A percentile compares a stretch with the other conserved stretches of the same genome.
Evolutionary conservation across 371 early-diverging fungal species (phyloP).

Genomic region (Apophysomyces trapeziformis): DNA sequence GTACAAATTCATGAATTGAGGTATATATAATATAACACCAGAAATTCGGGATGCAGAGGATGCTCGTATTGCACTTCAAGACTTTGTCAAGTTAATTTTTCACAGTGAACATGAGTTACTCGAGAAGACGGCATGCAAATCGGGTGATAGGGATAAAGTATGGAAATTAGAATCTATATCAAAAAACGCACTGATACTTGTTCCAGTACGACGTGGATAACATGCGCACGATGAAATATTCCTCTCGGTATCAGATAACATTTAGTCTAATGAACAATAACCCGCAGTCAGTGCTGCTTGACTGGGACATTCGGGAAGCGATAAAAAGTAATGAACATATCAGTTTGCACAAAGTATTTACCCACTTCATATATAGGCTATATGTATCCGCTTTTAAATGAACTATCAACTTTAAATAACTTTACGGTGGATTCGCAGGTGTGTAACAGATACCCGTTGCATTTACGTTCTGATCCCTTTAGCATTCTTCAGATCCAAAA

Average conservation of each 20-base stretch:
- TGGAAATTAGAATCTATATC: slow-evolving; percentile 5
- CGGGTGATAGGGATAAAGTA: slow-evolving; percentile 25
- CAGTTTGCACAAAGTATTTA: background rate
- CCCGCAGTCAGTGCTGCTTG: slow-evolving; percentile 58
- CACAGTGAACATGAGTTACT: slow-evolving; percentile 18
- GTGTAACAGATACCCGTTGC: background rate
- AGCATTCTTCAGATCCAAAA: slow-evolving; percentile 61
- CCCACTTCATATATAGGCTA: slow-evolving; percentile 28
- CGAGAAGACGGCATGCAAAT: slow-evolving; percentile 14
- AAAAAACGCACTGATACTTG: background rate
- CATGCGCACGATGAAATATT: slow-evolving; percentile 76
- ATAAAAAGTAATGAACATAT: slow-evolving; percentile 50
- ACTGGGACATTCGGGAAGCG: slow-evolving; percentile 78
- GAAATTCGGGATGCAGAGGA: slow-evolving; percentile 12
- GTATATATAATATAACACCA: background rate
- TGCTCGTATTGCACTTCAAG: slow-evolving; percentile 8
- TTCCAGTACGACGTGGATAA: slow-evolving; percentile 56
- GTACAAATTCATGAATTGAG: background rate
- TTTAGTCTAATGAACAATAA: slow-evolving; percentile 83
- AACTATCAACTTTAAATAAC: slow-evolving; percentile 55
- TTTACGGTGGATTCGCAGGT: slow-evolving; percentile 70
- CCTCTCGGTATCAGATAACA: slow-evolving; percentile 76
- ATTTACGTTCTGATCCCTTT: background rate
- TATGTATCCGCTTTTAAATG: slow-evolving; percentile 53
- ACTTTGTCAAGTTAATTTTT: slow-evolving; percentile 18